Conservation (phyloP, 352 stramenopile genomes). For the Aphanomyces cochlioides region DNA sequence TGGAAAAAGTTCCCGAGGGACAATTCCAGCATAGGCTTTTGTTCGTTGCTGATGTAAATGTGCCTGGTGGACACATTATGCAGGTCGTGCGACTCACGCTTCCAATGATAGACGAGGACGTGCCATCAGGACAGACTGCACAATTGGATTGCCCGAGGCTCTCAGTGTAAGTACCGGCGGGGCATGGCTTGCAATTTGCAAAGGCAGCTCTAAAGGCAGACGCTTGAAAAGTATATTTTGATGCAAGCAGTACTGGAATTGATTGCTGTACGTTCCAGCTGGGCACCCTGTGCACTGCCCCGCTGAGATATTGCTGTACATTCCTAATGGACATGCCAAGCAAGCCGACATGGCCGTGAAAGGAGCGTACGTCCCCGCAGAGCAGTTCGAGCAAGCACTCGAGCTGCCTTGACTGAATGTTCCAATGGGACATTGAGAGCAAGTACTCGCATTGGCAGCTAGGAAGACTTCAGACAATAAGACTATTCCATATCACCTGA, state of each 20-base stretch:
- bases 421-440: constrained; percentile 42
- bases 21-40: neutral
- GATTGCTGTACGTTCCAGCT: constrained; percentile 37
- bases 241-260: neutral
- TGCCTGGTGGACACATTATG: neutral
- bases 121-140: constrained; percentile 3
- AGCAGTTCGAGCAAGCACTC: constrained; percentile 41
- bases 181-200: neutral
- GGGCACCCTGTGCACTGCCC: constrained; percentile 44
- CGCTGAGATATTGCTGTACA: constrained; percentile 48
- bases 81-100: neutral
- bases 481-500: constrained; percentile 42
- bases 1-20: neutral
- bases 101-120: neutral
- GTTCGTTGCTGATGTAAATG: neutral
- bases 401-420: constrained; percentile 43
- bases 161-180: constrained; percentile 2
- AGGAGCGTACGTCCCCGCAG: constrained; percentile 47
- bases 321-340: constrained; percentile 52
- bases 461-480: constrained; percentile 40
- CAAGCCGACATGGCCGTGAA: constrained; percentile 41
- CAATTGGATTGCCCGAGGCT: neutral
- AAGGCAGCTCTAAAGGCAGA: neutral
- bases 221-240: neutral
- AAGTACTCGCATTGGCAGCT: constrained; percentile 39